phyloP scores from a whole-genome alignment of 2,329 filamentous ascomycete species.

The Alternaria angustiovoidea region DNA sequence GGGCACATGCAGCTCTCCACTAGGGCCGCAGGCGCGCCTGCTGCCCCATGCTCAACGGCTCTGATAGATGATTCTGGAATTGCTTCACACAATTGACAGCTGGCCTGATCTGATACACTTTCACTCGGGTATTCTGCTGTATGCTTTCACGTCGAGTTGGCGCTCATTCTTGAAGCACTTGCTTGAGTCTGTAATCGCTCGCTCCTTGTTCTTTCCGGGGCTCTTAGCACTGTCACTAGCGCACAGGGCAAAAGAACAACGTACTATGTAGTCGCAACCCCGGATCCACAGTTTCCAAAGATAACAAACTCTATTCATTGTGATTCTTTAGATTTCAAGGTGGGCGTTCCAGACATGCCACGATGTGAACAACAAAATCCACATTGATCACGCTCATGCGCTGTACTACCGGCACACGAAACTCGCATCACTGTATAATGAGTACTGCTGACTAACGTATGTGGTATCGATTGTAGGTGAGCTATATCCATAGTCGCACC shows the following conservation, averaged over 20 bases:
- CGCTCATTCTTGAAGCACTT: not conserved
- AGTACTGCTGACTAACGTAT: constrained; percentile 18
- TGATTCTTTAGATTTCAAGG: not conserved
- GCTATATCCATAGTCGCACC: constrained; percentile 25
- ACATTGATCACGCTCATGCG: not conserved
- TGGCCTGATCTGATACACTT: constrained; percentile 23
- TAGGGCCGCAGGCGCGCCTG: constrained; percentile 7
- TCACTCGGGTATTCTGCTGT: not conserved
- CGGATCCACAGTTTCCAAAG: not conserved
- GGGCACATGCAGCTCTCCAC: constrained; percentile 20
- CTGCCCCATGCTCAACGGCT: constrained; percentile 18
- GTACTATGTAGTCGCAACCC: constrained; percentile 1
- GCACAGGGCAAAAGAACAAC: constrained; percentile 3
- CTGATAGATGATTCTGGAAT: constrained; percentile 35
- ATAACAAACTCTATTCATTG: not conserved
- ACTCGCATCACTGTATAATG: not conserved
- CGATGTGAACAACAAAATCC: not conserved
- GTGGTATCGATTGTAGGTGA: constrained; percentile 27
- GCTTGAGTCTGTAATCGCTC: not conserved
- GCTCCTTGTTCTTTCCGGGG: constrained; percentile 1
- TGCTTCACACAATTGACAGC: constrained; percentile 27
- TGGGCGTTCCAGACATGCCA: not conserved
- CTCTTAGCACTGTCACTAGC: not conserved
- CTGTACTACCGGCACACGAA: not conserved
- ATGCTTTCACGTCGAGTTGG: not conserved